Conservation (phyloP, 129 eudicot genomes). For the Saussurea involucrata region DNA sequence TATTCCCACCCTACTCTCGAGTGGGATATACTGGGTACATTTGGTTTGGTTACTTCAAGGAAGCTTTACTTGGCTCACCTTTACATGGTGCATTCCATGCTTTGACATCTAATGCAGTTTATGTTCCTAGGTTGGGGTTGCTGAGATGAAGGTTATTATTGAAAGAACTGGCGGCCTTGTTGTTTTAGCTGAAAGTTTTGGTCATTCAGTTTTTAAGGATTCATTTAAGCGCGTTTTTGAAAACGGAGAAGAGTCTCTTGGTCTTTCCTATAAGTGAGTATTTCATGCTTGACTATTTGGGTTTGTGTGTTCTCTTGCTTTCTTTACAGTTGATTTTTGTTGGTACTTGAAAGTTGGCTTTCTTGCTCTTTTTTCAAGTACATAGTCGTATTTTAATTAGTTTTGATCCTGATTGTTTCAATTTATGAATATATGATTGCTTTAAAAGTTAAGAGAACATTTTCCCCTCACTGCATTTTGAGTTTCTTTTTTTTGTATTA, state of each 20-base stretch:
- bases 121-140: constrained; percentile 65
- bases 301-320: neutral
- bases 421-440: neutral
- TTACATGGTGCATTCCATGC: neutral
- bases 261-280: constrained; percentile 71
- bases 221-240: constrained; percentile 74
- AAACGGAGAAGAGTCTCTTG: constrained; percentile 62
- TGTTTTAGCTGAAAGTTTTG: constrained; percentile 74
- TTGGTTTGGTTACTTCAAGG: neutral
- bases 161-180: constrained; percentile 84
- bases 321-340: neutral
- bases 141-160: constrained; percentile 80
- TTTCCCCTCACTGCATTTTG: no score
- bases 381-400: neutral
- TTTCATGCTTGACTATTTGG: neutral
- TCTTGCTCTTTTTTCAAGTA: no score
- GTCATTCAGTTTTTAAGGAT: constrained; percentile 74
- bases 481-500: no score
- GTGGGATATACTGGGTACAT: neutral
- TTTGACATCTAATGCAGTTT: constrained; percentile 11
- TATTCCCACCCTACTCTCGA: no score
- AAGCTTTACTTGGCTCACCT: neutral
- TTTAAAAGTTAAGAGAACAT: neutral
- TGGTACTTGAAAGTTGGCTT: neutral
- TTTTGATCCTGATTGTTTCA: neutral